Evolutionary conservation across 257 asterid species (phyloP).

Genomic region (Nicotiana undulata): DNA sequence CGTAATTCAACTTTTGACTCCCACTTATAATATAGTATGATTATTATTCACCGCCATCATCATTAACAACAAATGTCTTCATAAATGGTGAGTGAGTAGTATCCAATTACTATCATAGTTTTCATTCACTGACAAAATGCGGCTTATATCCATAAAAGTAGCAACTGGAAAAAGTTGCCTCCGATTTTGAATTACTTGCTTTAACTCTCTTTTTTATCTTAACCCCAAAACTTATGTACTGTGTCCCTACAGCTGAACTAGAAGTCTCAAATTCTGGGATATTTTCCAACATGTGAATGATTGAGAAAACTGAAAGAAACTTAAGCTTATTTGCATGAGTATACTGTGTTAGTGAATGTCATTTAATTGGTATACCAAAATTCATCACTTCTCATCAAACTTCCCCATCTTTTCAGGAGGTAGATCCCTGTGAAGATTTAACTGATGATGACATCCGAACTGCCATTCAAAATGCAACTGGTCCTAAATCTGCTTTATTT

Average conservation of each 20-base stretch:
- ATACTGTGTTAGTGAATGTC: background rate
- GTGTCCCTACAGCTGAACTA: background rate
- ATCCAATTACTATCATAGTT: background rate
- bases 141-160: background rate
- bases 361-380: background rate
- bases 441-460: conserved; percentile 93
- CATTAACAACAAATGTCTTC: background rate
- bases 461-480: conserved; percentile 93
- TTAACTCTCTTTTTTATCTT: background rate
- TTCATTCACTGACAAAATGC: background rate
- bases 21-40: no score
- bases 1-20: no score
- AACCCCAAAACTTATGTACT: background rate
- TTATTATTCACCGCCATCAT: no score
- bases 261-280: background rate
- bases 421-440: conserved; percentile 92
- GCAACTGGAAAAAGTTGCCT: background rate
- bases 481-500: conserved; percentile 78
- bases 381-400: conserved; percentile 3
- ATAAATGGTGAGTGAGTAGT: background rate
- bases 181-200: background rate
- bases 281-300: background rate
- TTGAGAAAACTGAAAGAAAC: background rate
- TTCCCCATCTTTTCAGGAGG: conserved; percentile 48
- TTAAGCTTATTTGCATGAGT: background rate